phyloP scores from a whole-genome alignment of 2,329 filamentous ascomycete species.

The Arachnopeziza araneosa region DNA sequence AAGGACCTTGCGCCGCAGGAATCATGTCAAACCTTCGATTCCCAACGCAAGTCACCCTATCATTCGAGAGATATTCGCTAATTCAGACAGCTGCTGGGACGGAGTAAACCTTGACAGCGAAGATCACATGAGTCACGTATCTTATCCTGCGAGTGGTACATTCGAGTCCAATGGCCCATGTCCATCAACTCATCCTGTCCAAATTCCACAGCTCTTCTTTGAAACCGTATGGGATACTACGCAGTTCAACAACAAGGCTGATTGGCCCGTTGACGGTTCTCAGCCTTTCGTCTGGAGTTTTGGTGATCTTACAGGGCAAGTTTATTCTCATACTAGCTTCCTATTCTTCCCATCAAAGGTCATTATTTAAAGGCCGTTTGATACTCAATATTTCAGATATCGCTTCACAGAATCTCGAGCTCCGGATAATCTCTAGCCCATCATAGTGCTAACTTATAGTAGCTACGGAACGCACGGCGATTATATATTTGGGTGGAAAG shows the following conservation, averaged over 20 bases:
- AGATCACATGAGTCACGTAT: constrained; percentile 10
- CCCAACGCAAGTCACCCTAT: constrained; percentile 12
- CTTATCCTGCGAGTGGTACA: constrained; percentile 1
- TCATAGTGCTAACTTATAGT: constrained; percentile 27
- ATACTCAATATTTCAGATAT: background rate
- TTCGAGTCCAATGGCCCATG: constrained; percentile 6
- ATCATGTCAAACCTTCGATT: constrained; percentile 32
- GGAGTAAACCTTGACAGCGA: constrained; percentile 12
- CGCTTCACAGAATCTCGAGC: too few relatives aligned
- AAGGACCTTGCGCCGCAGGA: constrained; percentile 25
- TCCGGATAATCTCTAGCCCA: too few relatives aligned
- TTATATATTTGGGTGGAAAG: constrained; percentile 53
- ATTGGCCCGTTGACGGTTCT: constrained; percentile 3
- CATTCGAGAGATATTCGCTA: background rate
- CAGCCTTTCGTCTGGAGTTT: constrained; percentile 9
- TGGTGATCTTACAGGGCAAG: background rate
- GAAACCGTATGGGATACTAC: constrained; percentile 5
- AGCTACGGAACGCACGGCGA: constrained; percentile 52
- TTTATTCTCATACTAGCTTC: background rate
- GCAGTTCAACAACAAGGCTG: constrained; percentile 12
- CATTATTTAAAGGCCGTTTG: background rate
- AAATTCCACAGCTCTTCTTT: constrained; percentile 7
- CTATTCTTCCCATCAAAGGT: background rate
- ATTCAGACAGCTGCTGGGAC: constrained; percentile 19
- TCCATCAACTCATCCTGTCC: constrained; percentile 3